Conservation (phyloP, 768 basidiomycete species). For the Macrolepiota dolichaula region DNA sequence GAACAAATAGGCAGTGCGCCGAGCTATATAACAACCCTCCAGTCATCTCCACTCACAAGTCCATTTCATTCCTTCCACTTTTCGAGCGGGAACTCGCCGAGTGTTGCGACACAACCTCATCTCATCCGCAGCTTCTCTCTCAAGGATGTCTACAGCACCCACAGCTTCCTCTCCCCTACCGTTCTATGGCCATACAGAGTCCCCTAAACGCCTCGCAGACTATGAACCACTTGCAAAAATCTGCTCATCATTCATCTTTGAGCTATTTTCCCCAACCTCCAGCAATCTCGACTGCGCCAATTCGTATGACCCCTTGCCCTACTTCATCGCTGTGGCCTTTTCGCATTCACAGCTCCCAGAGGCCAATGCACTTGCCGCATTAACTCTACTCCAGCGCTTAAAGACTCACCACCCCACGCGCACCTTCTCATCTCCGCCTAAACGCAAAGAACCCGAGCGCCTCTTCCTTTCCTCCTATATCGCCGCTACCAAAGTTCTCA, state of each 20-base stretch:
- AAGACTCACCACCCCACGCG: background rate
- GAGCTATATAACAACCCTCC: background rate
- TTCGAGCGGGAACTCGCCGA: background rate
- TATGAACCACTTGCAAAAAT: constrained; percentile 11
- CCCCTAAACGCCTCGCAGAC: background rate
- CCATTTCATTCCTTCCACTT: background rate
- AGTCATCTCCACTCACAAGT: background rate
- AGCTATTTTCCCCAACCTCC: background rate
- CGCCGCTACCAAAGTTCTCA: constrained; percentile 9
- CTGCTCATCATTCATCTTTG: constrained; percentile 6
- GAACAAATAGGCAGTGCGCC: background rate
- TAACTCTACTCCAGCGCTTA: constrained; percentile 8
- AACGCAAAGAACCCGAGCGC: constrained; percentile 4
- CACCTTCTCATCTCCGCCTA: background rate
- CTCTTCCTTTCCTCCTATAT: constrained; percentile 11
- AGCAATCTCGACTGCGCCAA: background rate
- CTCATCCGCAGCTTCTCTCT: background rate
- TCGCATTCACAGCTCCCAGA: constrained; percentile 9
- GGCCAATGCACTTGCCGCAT: constrained; percentile 5
- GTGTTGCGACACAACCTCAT: background rate
- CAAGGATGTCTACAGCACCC: background rate
- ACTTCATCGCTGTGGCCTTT: constrained; percentile 10
- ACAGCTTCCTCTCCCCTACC: background rate
- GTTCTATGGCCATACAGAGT: background rate
- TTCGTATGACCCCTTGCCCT: background rate